Base-by-base conservation (phyloP, 23 red algal genomes). In the Gracilaria domingensis region DNA sequence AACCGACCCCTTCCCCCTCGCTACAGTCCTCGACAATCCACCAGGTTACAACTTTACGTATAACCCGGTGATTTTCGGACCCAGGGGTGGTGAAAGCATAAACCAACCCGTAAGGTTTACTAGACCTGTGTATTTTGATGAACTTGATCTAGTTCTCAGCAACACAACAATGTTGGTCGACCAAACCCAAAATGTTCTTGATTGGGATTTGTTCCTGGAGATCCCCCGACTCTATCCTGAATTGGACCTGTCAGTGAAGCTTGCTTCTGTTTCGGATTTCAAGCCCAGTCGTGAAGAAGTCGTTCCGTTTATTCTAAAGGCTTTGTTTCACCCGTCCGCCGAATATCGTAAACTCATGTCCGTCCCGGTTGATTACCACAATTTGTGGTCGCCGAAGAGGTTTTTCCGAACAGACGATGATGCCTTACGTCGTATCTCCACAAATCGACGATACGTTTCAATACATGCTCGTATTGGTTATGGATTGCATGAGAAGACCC, bases 391-490 rank as follows among this genome's bases (percentile, higher is more conserved):
- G 16, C 79, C 55, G n/a, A 28, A 14, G 12, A 61, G 79, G n/a
- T 36, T 45, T 28, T 55, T 82, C 28, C 1, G 8, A 32, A 82
- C 12, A 26, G n/a, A 42, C 26, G 56, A 21, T 42, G 29, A 58
- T 3, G 4, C 18, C 9, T 4, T 88, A 12, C 37, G 12, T 65
- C 44, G 44, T 1, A 56, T 38, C 8, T 11, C 23, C 6, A 36
- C 25, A 33, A 78, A 75, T 51, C 7, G 0, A 36, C 25, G 25
- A 59, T 88, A 42, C 69, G 28, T 88, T n/a, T 75, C 84, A 0
- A 76, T 88, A 8, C 84, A 88, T 34, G 84, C 84, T 24, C 59
- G 84, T 28, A 29, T 88, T 60, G 84, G 84, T 4, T 75, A 75
- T 32, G 84, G 84, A 4, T 26, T 88, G 18, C 11, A 53, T 30